phyloP scores from a whole-genome alignment of 306 rosid species.

The Quercus agrifolia region DNA sequence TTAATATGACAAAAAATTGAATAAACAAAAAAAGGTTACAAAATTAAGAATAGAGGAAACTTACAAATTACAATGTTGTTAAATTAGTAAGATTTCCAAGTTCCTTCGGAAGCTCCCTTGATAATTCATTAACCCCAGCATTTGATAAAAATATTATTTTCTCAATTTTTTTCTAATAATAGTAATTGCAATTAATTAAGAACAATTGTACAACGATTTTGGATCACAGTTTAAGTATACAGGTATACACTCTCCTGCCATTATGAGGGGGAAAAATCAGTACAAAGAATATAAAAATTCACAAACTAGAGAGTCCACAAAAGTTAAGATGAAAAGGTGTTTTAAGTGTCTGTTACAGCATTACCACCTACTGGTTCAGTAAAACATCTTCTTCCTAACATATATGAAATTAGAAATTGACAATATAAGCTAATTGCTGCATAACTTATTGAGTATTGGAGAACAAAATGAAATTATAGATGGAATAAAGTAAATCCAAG shows the following conservation, averaged over 20 bases:
- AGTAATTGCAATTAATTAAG: too few relatives aligned
- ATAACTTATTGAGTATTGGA: background rate
- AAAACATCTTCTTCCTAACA: background rate
- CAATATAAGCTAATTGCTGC: background rate
- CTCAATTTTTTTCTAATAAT: too few relatives aligned
- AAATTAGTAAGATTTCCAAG: conserved; percentile 35
- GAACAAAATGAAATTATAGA: background rate
- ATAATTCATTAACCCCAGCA: conserved; percentile 31
- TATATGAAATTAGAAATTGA: background rate
- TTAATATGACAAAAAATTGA: too few relatives aligned
- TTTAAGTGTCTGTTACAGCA: background rate
- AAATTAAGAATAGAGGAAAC: background rate
- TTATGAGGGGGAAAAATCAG: too few relatives aligned
- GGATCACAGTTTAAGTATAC: too few relatives aligned
- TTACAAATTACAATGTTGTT: conserved; percentile 14
- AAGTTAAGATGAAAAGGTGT: too few relatives aligned
- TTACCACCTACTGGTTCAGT: background rate
- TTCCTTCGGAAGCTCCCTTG: conserved; percentile 46
- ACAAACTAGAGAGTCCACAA: too few relatives aligned
- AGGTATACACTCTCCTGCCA: too few relatives aligned
- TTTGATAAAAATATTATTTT: too few relatives aligned
- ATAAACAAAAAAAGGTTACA: background rate
- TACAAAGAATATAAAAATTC: too few relatives aligned
- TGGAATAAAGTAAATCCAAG: background rate
- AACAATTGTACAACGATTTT: too few relatives aligned